Conservation (phyloP, 2,329 filamentous ascomycete genomes). For the Penicillium sp. region DNA sequence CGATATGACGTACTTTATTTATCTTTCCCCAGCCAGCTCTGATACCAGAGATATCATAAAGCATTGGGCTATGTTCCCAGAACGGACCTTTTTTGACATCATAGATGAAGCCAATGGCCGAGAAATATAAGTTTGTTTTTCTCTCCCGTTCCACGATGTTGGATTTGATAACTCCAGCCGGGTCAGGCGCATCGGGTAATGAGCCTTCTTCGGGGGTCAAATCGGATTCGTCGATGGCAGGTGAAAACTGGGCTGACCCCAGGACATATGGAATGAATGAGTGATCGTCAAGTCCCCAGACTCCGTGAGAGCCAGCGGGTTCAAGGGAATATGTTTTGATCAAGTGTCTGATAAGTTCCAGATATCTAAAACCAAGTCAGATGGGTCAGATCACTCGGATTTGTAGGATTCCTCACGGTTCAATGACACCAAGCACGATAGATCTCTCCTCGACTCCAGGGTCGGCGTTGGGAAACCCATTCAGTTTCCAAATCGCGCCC, state of each 20-base stretch:
- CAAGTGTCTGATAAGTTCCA: conserved; percentile 74
- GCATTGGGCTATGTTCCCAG: conserved; percentile 92
- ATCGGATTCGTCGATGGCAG: conserved; percentile 64
- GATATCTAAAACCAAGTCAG: conserved; percentile 56
- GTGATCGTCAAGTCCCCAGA: conserved; percentile 98
- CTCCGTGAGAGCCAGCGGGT: conserved; percentile 91
- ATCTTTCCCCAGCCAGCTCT: conserved; percentile 97
- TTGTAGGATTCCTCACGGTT: conserved; percentile 61
- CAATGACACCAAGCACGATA: conserved; percentile 77
- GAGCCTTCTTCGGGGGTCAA: conserved; percentile 77
- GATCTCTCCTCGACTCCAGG: conserved; percentile 65
- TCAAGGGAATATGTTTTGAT: conserved; percentile 92
- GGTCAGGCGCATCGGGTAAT: conserved; percentile 66
- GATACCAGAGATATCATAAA: conserved; percentile 92
- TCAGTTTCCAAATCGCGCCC: conserved; percentile 85
- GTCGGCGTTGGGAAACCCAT: conserved; percentile 64
- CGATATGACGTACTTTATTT: conserved; percentile 62
- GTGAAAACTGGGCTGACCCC: conserved; percentile 83
- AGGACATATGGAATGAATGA: conserved; percentile 93
- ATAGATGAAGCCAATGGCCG: conserved; percentile 93
- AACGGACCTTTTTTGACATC: conserved; percentile 96
- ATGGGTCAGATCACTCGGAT: neutral
- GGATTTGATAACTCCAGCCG: conserved; percentile 65
- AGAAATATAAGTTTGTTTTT: conserved; percentile 81
- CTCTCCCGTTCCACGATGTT: conserved; percentile 65